Evolutionary conservation across 2,329 filamentous ascomycete species (phyloP), one percentile per base, ranked within the genome.

Genomic region (Geosmithia putterillii): DNA sequence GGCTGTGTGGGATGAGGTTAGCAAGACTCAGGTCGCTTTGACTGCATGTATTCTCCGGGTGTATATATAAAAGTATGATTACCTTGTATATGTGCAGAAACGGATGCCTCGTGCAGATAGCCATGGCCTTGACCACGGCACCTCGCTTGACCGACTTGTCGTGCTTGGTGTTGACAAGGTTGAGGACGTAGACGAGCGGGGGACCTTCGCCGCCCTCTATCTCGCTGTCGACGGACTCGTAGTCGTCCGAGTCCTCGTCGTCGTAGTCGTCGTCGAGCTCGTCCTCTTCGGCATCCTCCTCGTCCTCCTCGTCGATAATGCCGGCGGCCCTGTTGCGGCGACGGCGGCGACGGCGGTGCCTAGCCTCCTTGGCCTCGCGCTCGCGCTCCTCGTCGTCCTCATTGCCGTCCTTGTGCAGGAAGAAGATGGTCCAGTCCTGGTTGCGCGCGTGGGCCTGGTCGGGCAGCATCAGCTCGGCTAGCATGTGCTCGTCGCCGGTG

Each of bases 351-450:
- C 64, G 63, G 51, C 62, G 66, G 44, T 59, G 69, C 53, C 73
- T 65, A 51, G 71, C 69, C 54, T 71, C 66, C 50, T 74, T 81
- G 35, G 70, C 70, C 44, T 67, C 69, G 47, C 70, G 70, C 52
- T 86, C 83, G 45, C 80, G 76, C 23, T 88, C 84, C 47, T 94
- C 89, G 45, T 90, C 85, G 46, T 86, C 82, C 42, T 83, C 79
- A 47, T 79, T 89, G 3, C 82, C 86, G 60, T 98, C 92, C 61
- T 96, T 96, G 66, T 98, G 92, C 45, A 98, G 62, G 59, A 98
- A 98, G 68, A 98, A 98, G 44, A 96, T 95, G 37, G 92, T 98
- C 92, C 92, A 98, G 61, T 98, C 92, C 64, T 96, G 89, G 56
- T 85, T 90, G 35, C 92, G 79, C 47, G 92, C 80, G 64, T 98